These are phyloP conservation scores for Sherardia arvensis DNA, from an alignment of 257 asterid genomes.

Conservation along the genomic window DNA sequence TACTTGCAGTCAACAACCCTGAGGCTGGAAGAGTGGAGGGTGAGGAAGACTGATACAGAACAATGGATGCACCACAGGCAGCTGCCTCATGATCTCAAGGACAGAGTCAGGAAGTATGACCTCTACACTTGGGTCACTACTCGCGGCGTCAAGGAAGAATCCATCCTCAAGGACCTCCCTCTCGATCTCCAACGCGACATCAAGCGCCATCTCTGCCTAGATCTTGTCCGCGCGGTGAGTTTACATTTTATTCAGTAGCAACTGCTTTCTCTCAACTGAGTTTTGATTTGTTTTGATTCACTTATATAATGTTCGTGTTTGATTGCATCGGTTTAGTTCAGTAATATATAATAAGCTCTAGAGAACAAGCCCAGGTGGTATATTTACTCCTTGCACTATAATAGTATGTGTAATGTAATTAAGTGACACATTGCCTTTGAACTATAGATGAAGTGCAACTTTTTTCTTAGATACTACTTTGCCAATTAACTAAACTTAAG, in stretches of 20 bases:
- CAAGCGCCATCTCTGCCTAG: conserved; percentile 60
- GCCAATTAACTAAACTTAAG: no score
- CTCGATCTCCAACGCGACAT: conserved; percentile 59
- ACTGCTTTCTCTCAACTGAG: no score
- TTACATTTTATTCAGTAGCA: background rate
- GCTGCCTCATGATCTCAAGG: conserved; percentile 48
- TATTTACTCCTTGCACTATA: no score
- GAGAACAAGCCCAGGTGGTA: no score
- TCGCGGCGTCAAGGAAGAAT: conserved; percentile 59
- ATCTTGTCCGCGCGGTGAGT: conserved; percentile 64
- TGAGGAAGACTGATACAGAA: conserved; percentile 50
- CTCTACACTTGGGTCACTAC: conserved; percentile 51
- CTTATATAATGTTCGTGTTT: no score
- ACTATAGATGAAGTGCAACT: no score
- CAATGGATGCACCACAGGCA: conserved; percentile 73
- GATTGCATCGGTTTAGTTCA: no score
- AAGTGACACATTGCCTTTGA: no score
- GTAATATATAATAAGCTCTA: no score
- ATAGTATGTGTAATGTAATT: no score
- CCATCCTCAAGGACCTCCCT: conserved; percentile 40
- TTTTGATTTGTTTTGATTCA: no score
- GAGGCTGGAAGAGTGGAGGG: conserved; percentile 71
- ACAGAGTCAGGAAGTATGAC: conserved; percentile 46
- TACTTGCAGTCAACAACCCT: conserved; percentile 50
- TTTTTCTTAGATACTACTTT: no score